Conservation (phyloP, 345 rosid species). For the Tarenaya hassleriana region DNA sequence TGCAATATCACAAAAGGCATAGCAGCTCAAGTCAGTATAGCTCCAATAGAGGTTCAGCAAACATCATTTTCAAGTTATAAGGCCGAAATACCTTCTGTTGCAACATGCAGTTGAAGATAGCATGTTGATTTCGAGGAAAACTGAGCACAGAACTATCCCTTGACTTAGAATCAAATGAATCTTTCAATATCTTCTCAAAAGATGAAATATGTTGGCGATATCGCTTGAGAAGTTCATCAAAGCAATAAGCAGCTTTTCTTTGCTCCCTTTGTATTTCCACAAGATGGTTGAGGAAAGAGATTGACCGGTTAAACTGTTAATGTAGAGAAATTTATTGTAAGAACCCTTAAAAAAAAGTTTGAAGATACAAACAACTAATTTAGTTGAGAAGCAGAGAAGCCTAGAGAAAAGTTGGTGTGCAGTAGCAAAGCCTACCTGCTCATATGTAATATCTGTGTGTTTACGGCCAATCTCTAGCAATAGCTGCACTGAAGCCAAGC, state of each 20-base stretch:
- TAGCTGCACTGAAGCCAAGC: conserved; percentile 68
- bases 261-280: conserved; percentile 66
- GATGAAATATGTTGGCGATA: conserved; percentile 38
- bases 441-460: conserved; percentile 65
- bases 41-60: conserved; percentile 9
- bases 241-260: conserved; percentile 52
- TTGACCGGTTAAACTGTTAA: conserved; percentile 55
- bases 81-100: conserved; percentile 61
- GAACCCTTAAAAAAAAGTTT: conserved; percentile 7
- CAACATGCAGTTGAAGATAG: conserved; percentile 57
- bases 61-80: conserved; percentile 19
- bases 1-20: conserved; percentile 34
- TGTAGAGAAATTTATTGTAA: conserved; percentile 20
- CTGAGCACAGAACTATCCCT: conserved; percentile 29
- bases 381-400: conserved; percentile 2
- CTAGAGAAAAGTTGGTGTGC: conserved; percentile 5
- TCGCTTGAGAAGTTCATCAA: conserved; percentile 43
- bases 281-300: conserved; percentile 80
- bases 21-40: conserved; percentile 16
- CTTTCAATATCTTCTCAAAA: conserved; percentile 36
- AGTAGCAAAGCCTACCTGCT: conserved; percentile 50
- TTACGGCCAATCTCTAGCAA: conserved; percentile 53
- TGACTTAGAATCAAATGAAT: conserved; percentile 20
- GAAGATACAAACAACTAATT: conserved; percentile 10
- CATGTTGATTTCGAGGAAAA: conserved; percentile 46